These are phyloP conservation scores for Yamadazyma kanchanaburiensis DNA, from an alignment of 1,139 yeast species.

Conservation along the genomic window DNA sequence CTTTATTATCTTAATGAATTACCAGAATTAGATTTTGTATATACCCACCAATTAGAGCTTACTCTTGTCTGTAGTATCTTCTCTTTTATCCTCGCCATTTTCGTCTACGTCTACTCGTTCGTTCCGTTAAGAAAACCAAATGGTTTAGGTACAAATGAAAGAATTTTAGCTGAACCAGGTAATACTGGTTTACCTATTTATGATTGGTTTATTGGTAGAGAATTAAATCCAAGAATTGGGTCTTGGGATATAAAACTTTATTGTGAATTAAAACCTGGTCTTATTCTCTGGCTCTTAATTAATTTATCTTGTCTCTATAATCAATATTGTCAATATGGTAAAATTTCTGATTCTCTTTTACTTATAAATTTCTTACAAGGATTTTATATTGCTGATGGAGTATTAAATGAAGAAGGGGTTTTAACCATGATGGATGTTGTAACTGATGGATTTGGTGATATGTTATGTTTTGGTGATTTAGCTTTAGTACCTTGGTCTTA, in stretches of 20 bases:
- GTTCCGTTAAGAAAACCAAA: conserved; percentile 50
- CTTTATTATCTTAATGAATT: conserved; percentile 27
- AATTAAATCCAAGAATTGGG: conserved; percentile 88
- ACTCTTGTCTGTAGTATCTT: conserved; percentile 62
- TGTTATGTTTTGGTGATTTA: conserved; percentile 92
- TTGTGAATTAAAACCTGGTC: conserved; percentile 94
- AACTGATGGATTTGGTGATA: conserved; percentile 95
- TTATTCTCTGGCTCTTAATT: conserved; percentile 79
- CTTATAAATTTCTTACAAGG: conserved; percentile 70
- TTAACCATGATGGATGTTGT: conserved; percentile 94
- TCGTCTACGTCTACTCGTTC: conserved; percentile 68
- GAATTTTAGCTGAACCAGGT: conserved; percentile 81
- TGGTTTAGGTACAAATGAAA: conserved; percentile 56
- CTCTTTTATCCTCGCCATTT: conserved; percentile 58
- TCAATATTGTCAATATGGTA: conserved; percentile 63
- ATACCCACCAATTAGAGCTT: conserved; percentile 64
- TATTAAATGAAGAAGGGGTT: conserved; percentile 83
- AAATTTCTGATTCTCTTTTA: conserved; percentile 67
- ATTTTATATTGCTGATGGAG: conserved; percentile 87
- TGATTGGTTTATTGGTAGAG: conserved; percentile 98
- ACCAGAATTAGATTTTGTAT: conserved; percentile 79
- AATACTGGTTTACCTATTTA: conserved; percentile 73
- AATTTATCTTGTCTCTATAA: conserved; percentile 79
- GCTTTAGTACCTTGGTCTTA: conserved; percentile 94
- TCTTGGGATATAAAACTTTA: conserved; percentile 83